Base-by-base conservation (phyloP, 768 basidiomycete genomes). In the Amanita exitialis region DNA sequence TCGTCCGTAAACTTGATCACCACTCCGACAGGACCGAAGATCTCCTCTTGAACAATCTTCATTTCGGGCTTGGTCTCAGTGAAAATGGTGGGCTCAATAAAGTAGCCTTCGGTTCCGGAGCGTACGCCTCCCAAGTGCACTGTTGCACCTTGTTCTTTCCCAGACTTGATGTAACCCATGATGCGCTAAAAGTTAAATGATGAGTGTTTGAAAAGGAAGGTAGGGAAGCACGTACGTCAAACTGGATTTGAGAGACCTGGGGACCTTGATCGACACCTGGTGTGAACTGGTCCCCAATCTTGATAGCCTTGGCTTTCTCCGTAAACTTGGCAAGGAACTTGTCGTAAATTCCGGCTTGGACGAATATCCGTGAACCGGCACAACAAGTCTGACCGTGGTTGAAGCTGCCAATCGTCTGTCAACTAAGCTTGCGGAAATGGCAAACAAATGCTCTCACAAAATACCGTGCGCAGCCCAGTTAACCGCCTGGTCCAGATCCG, bases 311-410 rank as follows among this genome's bases (percentile, higher is more conserved):
- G 44, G 80, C 68, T 60, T 75, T 67, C 35, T 64, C 71, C 1
- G 73, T 70, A 64, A 86, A 84, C 48, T 63, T 70, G 44, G 67
- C 62, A 47, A 90, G 64, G 72, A 94, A 93, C 57, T 80, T 65
- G 64, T 91, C 86, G 63, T 92, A 92, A 57, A 92, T 79, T 5
- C 70, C 67, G 47, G 79, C 79, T 57, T 92, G 90, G 9, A 94
- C 86, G 61, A 79, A 92, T 55, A 93, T 83, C 45, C 92, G 79
- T 12, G 89, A 85, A 10, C 90, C 86, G 6, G 90, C 90, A 56
- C 79, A 78, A 68, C 91, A 93, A n/a, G 76, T 69, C 67, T 93
- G 90, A 23, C 91, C 89, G 48, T 58, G 56, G 30, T 86, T 87
- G 66, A 66, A 79, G 68, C 81, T 83, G 61, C 37, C 15, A 56